Evolutionary conservation across 2,329 filamentous ascomycete species (phyloP), one percentile per base, ranked within the genome.

Genomic region (Pyricularia grisea): DNA sequence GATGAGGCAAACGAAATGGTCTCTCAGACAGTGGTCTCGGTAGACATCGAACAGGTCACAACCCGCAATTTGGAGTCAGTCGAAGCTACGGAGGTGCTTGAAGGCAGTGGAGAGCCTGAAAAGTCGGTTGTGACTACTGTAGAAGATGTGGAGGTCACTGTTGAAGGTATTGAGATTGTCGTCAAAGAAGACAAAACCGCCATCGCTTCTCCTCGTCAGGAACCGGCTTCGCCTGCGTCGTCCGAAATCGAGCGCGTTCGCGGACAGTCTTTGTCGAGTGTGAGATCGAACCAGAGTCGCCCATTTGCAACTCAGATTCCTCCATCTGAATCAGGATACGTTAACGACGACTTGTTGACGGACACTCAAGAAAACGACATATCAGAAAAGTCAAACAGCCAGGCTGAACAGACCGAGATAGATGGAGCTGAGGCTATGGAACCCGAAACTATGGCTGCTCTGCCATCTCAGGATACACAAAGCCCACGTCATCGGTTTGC

Each of bases 341-440:
- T 67, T 67, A 61, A 67, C 20, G 66, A 61, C 20, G 66, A 31
- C 42, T 27, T 67, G 20, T 58, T 67, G 17, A 67, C n/a, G 20
- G 25, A 36, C 9, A 23, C 66, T 23, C 66, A 33, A 33, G 20
- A 36, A 12, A 67, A 6, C 28, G 23, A 60, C 11, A 55, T 4
- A 4, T 28, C 23, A 28, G 23, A 14, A 28, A 27, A 61, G 58
- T 10, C 58, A 61, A 6, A 27, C 10, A 14, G n/a, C 25, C n/a
- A 61, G 14, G 58, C 12, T n/a, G 58, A 4, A 61, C n/a, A 61
- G 25, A 11, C 11, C 58, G 23, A 61, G n/a, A 25, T 6, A 14
- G 25, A 28, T 3, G 23, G 58, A 14, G n/a, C 2, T 61, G 25
- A 61, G 23, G 25, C 23, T 28, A 10, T 5, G 58, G 58, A 61